Conservation (phyloP, 1,139 yeast species). For the Suhomyces terraborum region DNA sequence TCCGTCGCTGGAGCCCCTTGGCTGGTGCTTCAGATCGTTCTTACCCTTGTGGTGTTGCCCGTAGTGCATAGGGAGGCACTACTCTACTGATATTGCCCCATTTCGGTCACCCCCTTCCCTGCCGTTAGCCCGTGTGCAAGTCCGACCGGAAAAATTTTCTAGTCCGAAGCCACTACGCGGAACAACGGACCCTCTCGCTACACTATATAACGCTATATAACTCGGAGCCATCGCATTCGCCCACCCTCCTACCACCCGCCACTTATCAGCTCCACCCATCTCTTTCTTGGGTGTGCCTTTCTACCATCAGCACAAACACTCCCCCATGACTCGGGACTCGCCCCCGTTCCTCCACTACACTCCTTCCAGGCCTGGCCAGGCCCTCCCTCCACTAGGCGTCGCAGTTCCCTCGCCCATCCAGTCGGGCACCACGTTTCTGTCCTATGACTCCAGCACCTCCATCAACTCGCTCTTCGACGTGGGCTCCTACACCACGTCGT, state of each 20-base stretch:
- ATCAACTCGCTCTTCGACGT: constrained; percentile 33
- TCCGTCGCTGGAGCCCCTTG: no score
- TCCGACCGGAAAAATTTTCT: constrained; percentile 18
- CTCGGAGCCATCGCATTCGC: background rate
- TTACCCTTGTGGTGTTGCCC: no score
- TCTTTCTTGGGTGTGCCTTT: background rate
- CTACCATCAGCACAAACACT: no score
- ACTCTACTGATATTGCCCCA: background rate
- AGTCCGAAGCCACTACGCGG: constrained; percentile 5
- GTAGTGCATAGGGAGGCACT: no score
- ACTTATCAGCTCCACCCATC: background rate
- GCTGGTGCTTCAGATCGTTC: no score
- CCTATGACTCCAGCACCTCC: constrained; percentile 28
- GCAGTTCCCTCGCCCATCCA: constrained; percentile 1
- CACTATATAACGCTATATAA: constrained; percentile 1
- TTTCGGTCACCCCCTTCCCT: constrained; percentile 1
- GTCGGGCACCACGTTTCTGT: constrained; percentile 2
- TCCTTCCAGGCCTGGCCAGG: background rate
- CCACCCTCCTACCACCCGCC: background rate
- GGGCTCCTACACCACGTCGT: constrained; percentile 17
- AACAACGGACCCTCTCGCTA: constrained; percentile 2
- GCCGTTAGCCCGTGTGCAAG: constrained; percentile 9
- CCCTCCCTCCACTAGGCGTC: background rate
- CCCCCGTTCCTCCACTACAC: background rate
- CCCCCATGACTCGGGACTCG: background rate